A percentile compares a stretch with the other conserved stretches of the same genome.
phyloP scores from a whole-genome alignment of 169 alveolate species.

The Plasmodium knowlesi region DNA sequence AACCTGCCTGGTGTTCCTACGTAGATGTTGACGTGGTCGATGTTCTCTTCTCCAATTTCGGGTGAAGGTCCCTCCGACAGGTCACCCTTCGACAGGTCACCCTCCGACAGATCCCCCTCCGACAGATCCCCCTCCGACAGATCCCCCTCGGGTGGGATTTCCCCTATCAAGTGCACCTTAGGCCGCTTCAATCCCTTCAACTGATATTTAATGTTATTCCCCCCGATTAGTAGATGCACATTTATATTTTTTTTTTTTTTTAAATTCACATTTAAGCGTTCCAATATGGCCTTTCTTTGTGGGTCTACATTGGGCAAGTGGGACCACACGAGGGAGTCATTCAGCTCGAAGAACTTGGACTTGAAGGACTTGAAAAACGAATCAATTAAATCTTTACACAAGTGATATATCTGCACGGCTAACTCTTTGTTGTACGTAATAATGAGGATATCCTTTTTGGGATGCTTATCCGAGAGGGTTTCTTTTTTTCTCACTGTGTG shows the following conservation, averaged over 20 bases:
- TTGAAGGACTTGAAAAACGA: constrained; percentile 35
- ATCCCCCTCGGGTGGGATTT: neutral
- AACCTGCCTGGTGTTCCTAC: constrained; percentile 61
- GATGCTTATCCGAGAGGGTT: neutral
- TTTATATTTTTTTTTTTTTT: constrained; percentile 32
- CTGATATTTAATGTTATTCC: constrained; percentile 59
- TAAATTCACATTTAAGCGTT: constrained; percentile 6
- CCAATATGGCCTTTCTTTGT: neutral
- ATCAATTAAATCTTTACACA: constrained; percentile 47
- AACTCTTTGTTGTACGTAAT: constrained; percentile 52
- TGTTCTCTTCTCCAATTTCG: neutral
- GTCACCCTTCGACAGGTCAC: neutral
- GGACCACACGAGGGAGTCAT: neutral
- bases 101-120: neutral
- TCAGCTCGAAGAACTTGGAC: constrained; percentile 16
- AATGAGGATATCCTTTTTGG: constrained; percentile 24
- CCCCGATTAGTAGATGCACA: constrained; percentile 41
- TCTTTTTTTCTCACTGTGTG: neutral
- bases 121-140: too few relatives aligned
- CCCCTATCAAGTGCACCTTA: neutral
- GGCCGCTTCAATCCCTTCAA: constrained; percentile 24
- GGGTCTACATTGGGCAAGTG: neutral
- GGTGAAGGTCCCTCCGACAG: neutral
- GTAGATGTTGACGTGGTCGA: constrained; percentile 27
- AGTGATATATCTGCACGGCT: constrained; percentile 40